A percentile compares a stretch with the other conserved stretches of the same genome.
Conservation (phyloP, 2,329 filamentous ascomycete genomes). For the Pseudocercospora fijiensis region DNA sequence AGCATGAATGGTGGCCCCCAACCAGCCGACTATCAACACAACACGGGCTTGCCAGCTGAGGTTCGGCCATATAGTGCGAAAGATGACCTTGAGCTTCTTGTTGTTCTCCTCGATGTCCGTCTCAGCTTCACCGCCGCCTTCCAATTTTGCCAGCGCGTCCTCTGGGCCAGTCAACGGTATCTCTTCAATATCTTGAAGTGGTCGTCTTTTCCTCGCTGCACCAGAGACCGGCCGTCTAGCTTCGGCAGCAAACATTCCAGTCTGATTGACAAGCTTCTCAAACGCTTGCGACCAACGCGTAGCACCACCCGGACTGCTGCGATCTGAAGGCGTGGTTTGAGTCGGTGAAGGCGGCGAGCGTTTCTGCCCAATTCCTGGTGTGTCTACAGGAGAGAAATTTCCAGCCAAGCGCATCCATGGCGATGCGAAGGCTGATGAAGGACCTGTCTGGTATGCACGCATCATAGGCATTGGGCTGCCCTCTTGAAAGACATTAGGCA, state of each 20-base stretch:
- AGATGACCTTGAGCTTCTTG: conserved; percentile 52
- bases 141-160: conserved; percentile 18
- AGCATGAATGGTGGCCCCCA: conserved; percentile 63
- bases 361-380: conserved; percentile 10
- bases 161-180: conserved; percentile 21
- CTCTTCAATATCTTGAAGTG: conserved; percentile 21
- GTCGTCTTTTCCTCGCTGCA: conserved; percentile 14
- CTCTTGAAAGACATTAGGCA: conserved; percentile 32
- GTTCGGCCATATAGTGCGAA: conserved; percentile 69
- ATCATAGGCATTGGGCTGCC: conserved; percentile 30
- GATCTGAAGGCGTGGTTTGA: not conserved
- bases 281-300: conserved; percentile 21
- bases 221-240: conserved; percentile 20
- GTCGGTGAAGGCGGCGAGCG: not conserved
- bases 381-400: conserved; percentile 13
- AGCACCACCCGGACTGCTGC: not conserved
- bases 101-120: conserved; percentile 9
- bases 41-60: conserved; percentile 55
- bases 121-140: conserved; percentile 12
- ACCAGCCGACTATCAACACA: conserved; percentile 60
- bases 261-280: conserved; percentile 24
- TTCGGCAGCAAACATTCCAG: conserved; percentile 25
- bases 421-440: conserved; percentile 26
- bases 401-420: conserved; percentile 26
- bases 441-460: conserved; percentile 22